A percentile compares a stretch with the other conserved stretches of the same genome.
These are phyloP conservation scores for Trichodelitschia bisporula DNA, from an alignment of 495 filamentous ascomycete genomes.

Conservation along the genomic window DNA sequence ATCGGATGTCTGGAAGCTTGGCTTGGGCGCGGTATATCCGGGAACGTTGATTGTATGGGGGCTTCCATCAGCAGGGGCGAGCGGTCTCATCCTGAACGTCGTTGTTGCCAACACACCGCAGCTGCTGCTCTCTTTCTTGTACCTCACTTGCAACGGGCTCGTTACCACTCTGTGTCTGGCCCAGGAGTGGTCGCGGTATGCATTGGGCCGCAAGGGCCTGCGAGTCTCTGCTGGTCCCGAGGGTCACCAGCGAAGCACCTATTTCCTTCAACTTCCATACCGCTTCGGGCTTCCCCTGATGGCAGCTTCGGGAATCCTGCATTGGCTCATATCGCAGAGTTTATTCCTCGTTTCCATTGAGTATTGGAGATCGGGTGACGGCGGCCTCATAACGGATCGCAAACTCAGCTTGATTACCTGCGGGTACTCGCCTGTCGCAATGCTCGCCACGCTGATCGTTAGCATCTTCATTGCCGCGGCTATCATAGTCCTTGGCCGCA, in stretches of 20 bases:
- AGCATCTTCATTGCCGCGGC: constrained; percentile 5
- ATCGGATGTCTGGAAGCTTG: background rate
- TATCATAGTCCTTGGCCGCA: constrained; percentile 7
- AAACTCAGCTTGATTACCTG: constrained; percentile 6
- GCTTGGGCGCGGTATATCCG: background rate
- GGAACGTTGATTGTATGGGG: background rate
- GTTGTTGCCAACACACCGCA: constrained; percentile 21
- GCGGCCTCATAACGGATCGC: background rate
- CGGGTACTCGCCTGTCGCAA: constrained; percentile 11
- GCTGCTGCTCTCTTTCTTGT: constrained; percentile 17
- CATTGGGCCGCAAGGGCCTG: constrained; percentile 13
- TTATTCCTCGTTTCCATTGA: constrained; percentile 13
- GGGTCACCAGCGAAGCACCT: constrained; percentile 18
- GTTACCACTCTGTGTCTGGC: constrained; percentile 15
- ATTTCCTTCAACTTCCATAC: constrained; percentile 24
- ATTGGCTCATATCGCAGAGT: constrained; percentile 20
- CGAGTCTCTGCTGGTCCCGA: constrained; percentile 21
- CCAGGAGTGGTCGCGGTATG: constrained; percentile 13
- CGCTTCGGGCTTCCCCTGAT: constrained; percentile 19
- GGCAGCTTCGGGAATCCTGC: constrained; percentile 12
- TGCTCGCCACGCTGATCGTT: constrained; percentile 10
- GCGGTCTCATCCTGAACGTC: constrained; percentile 6
- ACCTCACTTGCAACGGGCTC: constrained; percentile 21
- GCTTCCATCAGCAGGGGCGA: background rate
- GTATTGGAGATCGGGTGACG: background rate